phyloP scores from a whole-genome alignment of 805 yeast species.

The Sugiyamaella chiloensis region DNA sequence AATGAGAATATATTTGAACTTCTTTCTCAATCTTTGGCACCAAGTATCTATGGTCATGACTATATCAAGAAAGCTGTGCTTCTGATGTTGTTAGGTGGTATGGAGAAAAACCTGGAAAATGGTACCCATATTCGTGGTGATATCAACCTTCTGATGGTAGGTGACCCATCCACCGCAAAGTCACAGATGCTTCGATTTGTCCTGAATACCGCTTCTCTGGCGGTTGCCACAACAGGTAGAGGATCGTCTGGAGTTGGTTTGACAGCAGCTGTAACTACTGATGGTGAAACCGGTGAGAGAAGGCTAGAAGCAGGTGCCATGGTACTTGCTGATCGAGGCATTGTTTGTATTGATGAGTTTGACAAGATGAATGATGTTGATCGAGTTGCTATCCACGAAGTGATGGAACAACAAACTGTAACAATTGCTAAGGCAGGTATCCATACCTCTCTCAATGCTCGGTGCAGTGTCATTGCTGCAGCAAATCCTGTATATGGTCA shows the following conservation, averaged over 20 bases:
- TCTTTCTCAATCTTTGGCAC: slow-evolving; percentile 85
- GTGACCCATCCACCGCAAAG: slow-evolving; percentile 98
- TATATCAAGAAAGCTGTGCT: slow-evolving; percentile 87
- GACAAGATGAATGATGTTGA: slow-evolving; percentile 97
- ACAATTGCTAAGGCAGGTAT: slow-evolving; percentile 98
- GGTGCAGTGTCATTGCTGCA: slow-evolving; percentile 96
- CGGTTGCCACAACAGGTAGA: slow-evolving; percentile 97
- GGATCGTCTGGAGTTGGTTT: slow-evolving; percentile 99
- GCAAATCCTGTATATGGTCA: slow-evolving; percentile 98
- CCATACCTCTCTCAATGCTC: slow-evolving; percentile 91
- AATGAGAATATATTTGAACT: slow-evolving; percentile 70
- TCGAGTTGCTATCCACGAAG: slow-evolving; percentile 98
- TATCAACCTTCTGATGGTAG: slow-evolving; percentile 92
- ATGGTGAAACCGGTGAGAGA: slow-evolving; percentile 95
- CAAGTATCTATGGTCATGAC: slow-evolving; percentile 92
- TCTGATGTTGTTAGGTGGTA: slow-evolving; percentile 89
- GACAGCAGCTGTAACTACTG: slow-evolving; percentile 97
- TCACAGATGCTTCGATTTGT: slow-evolving; percentile 94
- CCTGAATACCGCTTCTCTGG: slow-evolving; percentile 88
- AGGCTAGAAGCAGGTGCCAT: slow-evolving; percentile 98
- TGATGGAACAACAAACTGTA: slow-evolving; percentile 99
- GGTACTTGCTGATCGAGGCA: slow-evolving; percentile 96
- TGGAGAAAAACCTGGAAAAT: slow-evolving; percentile 86
- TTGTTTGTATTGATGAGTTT: slow-evolving; percentile 97
- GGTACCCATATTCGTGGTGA: slow-evolving; percentile 99